Percentiles rank a stretch among this genome's conserved stretches.
These are phyloP conservation scores for Crithidia acanthocephali DNA, from an alignment of 208 protist genomes.

Conservation along the genomic window DNA sequence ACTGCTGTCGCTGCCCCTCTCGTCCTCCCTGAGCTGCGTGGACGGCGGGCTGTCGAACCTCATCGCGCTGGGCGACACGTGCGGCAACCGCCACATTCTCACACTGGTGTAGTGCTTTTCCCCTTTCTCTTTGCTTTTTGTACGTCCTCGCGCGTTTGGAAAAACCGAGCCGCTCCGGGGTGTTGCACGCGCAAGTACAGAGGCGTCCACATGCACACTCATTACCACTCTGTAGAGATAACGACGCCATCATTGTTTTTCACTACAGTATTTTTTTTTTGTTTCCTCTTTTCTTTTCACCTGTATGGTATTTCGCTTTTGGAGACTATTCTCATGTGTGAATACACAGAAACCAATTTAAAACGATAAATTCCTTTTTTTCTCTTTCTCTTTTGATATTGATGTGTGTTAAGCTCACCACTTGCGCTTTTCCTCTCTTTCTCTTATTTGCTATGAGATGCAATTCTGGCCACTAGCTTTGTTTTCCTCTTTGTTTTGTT, in stretches of 20 bases:
- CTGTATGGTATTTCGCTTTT: background rate
- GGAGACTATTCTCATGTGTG: background rate
- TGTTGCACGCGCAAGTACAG: too few species aligned
- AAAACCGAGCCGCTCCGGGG: too few species aligned
- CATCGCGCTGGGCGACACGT: conserved; percentile 31
- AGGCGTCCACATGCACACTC: too few species aligned
- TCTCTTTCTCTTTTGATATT: conserved; percentile 6
- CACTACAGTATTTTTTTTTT: conserved; percentile 14
- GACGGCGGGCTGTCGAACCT: background rate
- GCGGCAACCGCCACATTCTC: conserved; percentile 34
- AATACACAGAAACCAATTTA: background rate
- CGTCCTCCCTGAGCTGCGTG: conserved; percentile 17
- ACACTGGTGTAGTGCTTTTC: conserved; percentile 9
- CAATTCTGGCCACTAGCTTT: too few species aligned
- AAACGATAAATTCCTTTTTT: background rate
- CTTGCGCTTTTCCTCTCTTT: background rate
- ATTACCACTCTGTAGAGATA: too few species aligned
- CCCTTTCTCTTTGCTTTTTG: background rate
- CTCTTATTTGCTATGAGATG: too few species aligned
- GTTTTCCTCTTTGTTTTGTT: too few species aligned
- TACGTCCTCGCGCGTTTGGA: too few species aligned
- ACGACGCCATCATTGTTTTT: too few species aligned
- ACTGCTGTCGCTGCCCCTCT: conserved; percentile 11
- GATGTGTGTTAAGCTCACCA: background rate
- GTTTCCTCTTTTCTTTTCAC: conserved; percentile 1